These are phyloP conservation scores for Diaporthe caulivora DNA, from an alignment of 2,329 filamentous ascomycete species.

Conservation along the genomic window DNA sequence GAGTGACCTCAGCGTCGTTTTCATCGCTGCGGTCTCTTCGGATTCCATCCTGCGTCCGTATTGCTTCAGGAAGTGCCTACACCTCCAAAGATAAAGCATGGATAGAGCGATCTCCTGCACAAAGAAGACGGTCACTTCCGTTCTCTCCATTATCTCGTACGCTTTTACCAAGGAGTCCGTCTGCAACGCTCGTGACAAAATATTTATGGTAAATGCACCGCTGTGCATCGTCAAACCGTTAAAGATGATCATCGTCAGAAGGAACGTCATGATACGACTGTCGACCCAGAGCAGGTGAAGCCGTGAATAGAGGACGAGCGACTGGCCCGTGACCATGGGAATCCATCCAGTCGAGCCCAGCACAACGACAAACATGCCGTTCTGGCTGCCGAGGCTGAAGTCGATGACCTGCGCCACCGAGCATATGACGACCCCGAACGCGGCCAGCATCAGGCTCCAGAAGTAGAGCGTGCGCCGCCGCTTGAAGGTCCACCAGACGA, in stretches of 20 bases:
- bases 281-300: constrained; percentile 69
- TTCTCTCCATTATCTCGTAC: constrained; percentile 44
- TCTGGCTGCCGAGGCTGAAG: constrained; percentile 2
- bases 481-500: constrained; percentile 31
- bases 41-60: constrained; percentile 53
- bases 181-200: constrained; percentile 40
- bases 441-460: constrained; percentile 29
- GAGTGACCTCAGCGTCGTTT: constrained; percentile 42
- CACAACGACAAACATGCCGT: background rate
- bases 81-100: constrained; percentile 65
- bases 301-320: constrained; percentile 69
- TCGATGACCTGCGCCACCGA: constrained; percentile 29
- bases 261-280: constrained; percentile 57
- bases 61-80: constrained; percentile 58
- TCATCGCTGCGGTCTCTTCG: constrained; percentile 25
- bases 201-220: constrained; percentile 62
- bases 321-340: constrained; percentile 69
- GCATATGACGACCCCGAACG: constrained; percentile 25
- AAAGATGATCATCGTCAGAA: constrained; percentile 68
- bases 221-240: constrained; percentile 66
- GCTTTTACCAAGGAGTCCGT: constrained; percentile 42
- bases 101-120: constrained; percentile 61
- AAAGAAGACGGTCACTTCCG: constrained; percentile 58
- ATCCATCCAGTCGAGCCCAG: constrained; percentile 57
- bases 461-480: constrained; percentile 23